A percentile compares a stretch with the other conserved stretches of the same genome.
These are phyloP conservation scores for Hyphodiscus hymeniophilus DNA, from an alignment of 495 filamentous ascomycete species.

Conservation along the genomic window DNA sequence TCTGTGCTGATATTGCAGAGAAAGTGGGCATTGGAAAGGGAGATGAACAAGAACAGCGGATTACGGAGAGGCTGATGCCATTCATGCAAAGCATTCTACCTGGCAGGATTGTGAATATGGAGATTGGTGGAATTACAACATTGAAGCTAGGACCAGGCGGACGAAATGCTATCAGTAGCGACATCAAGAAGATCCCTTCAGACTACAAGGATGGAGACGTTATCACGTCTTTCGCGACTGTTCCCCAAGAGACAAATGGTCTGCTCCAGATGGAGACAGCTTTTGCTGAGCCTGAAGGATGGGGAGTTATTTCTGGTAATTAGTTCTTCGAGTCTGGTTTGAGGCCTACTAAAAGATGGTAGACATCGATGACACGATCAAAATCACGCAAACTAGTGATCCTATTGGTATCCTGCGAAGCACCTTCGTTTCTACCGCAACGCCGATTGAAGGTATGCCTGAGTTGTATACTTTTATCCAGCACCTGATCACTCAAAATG, in stretches of 20 bases:
- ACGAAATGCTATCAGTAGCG: conserved; percentile 59
- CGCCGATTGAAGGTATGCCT: conserved; percentile 72
- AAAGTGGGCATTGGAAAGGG: conserved; percentile 61
- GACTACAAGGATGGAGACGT: conserved; percentile 30
- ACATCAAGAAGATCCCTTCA: conserved; percentile 38
- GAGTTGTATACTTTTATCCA: conserved; percentile 65
- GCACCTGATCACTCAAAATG: conserved; percentile 39
- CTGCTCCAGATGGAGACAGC: conserved; percentile 53
- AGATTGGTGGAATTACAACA: conserved; percentile 34
- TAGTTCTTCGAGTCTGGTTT: not conserved
- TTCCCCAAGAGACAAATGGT: conserved; percentile 38
- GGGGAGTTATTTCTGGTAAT: conserved; percentile 72
- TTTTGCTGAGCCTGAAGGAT: conserved; percentile 71
- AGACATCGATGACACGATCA: conserved; percentile 97
- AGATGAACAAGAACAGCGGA: conserved; percentile 50
- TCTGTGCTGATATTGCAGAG: conserved; percentile 63
- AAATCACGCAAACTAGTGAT: conserved; percentile 73
- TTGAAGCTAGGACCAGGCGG: conserved; percentile 62
- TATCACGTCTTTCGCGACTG: conserved; percentile 36
- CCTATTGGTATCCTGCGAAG: conserved; percentile 70
- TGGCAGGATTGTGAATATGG: conserved; percentile 51
- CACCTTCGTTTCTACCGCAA: conserved; percentile 70
- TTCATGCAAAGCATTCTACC: conserved; percentile 72
- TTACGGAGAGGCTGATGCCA: conserved; percentile 62
- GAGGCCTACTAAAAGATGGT: conserved; percentile 9